Evolutionary conservation across 1,284 basidiomycete species (phyloP), one percentile per base, ranked within the genome.

Genomic region (Ceratobasidium sp.): DNA sequence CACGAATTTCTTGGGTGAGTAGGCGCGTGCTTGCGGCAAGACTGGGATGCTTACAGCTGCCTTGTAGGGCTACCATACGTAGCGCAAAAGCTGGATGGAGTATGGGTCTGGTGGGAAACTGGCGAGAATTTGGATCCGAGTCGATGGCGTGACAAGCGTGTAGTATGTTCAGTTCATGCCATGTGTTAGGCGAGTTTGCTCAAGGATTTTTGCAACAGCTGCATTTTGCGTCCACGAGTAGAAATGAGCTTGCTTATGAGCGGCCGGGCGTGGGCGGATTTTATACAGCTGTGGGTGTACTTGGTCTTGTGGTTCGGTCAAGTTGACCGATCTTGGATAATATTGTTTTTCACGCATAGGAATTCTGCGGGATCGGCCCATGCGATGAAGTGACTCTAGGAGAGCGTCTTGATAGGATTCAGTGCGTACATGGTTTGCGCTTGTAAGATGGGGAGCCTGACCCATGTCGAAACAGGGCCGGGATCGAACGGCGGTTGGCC

Each of bases 211-310:
- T 7, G 17, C 9, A 2, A 40, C 4, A 66, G 64, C 29, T 66
- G 29, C 64, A 66, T 17, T 66, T 66, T 49, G 64, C 64, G 6
- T 37, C 64, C 11, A 66, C 64, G 1, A 43, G 17, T 17, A 6
- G 17, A 17, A n/a, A 11, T 13, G 25, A 17, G 22, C 43, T 8
- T 6, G 44, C 64, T 44, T 66, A 66, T 9, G 43, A 49, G 6
- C 49, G 9, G 13, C n/a, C 43, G 6, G 52, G 64, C 64, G 19
- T 25, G 43, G 64, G 64, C n/a, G 64, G 64, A 22, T 29, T 66
- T 15, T 66, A 25, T 22, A 66, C 43, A 19, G 29, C 22, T 9
- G 64, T 66, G 37, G 22, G 43, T 44, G 25, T 19, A 7, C 5
- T 22, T 51, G 49, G 40, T 51, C 46, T 51, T 51, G 19, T n/a